Percentiles rank a stretch among this genome's conserved stretches.
phyloP scores from a whole-genome alignment of 2,329 filamentous ascomycete species.

The Aspergillus jensenii region DNA sequence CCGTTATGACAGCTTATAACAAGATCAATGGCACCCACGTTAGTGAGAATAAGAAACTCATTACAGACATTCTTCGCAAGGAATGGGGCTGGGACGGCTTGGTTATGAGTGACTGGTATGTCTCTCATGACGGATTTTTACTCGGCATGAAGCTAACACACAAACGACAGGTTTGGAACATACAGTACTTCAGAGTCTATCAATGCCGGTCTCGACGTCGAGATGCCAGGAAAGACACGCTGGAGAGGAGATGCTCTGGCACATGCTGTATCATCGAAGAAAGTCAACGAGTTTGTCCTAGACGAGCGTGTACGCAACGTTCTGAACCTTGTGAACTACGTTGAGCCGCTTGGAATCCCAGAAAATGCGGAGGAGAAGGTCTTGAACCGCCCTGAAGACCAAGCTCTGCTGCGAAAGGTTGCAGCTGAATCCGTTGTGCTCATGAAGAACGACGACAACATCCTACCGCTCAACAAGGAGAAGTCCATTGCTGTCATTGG shows the following conservation, averaged over 20 bases:
- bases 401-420: conserved; percentile 63
- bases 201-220: conserved; percentile 47
- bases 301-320: conserved; percentile 60
- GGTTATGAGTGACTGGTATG: conserved; percentile 49
- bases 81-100: conserved; percentile 50
- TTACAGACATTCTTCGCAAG: conserved; percentile 45
- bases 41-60: conserved; percentile 43
- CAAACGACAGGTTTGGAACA: conserved; percentile 42
- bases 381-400: conserved; percentile 61
- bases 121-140: background rate
- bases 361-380: conserved; percentile 56
- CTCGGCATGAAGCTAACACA: background rate
- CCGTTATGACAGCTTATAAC: conserved; percentile 62
- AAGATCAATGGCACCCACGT: conserved; percentile 53
- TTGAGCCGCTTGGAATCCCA: conserved; percentile 53
- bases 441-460: conserved; percentile 66
- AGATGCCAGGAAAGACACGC: conserved; percentile 49
- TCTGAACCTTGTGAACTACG: conserved; percentile 60
- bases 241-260: conserved; percentile 42
- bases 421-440: conserved; percentile 71
- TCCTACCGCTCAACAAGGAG: conserved; percentile 57
- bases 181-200: conserved; percentile 47
- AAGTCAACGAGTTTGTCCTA: conserved; percentile 55
- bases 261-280: conserved; percentile 54
- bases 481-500: conserved; percentile 55